phyloP scores from a whole-genome alignment of 2,329 filamentous ascomycete genomes.

The Daldinia eschscholtzii region DNA sequence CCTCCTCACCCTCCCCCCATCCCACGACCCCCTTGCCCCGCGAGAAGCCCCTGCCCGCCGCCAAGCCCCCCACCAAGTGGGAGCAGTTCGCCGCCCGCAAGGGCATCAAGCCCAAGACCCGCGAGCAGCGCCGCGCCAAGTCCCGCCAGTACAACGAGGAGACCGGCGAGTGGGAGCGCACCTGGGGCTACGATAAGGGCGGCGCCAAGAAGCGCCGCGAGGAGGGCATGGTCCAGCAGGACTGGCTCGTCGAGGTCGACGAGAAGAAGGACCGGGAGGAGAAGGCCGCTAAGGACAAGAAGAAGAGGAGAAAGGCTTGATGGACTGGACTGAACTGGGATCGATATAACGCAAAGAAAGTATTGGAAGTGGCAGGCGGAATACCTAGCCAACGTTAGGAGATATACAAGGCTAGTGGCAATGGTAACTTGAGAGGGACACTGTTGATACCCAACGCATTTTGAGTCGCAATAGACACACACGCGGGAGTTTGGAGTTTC shows the following conservation, averaged over 20 bases:
- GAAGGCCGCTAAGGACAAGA: slow-evolving; percentile 40
- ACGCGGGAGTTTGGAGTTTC: slow-evolving; percentile 35
- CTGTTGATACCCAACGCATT: slow-evolving; percentile 41
- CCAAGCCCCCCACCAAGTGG: slow-evolving; percentile 92
- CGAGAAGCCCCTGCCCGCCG: slow-evolving; percentile 88
- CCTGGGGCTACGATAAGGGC: slow-evolving; percentile 81
- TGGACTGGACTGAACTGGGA: neutral
- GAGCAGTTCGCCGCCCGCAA: slow-evolving; percentile 96
- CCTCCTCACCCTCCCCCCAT: slow-evolving; percentile 81
- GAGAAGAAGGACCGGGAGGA: slow-evolving; percentile 65
- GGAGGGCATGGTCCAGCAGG: slow-evolving; percentile 73
- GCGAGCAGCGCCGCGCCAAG: slow-evolving; percentile 75
- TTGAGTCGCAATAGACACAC: slow-evolving; percentile 21
- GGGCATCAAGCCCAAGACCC: slow-evolving; percentile 90
- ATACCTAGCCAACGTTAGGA: neutral
- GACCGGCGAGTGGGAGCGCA: slow-evolving; percentile 88
- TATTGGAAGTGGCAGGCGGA: neutral
- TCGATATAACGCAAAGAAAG: neutral
- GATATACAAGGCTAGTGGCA: neutral
- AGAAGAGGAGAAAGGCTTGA: slow-evolving; percentile 44
- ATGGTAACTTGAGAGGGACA: slow-evolving; percentile 14
- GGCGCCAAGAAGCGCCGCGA: slow-evolving; percentile 82
- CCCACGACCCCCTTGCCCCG: slow-evolving; percentile 80
- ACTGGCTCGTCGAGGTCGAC: slow-evolving; percentile 95
- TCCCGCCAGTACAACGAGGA: slow-evolving; percentile 88